phyloP scores from a whole-genome alignment of 163 green algal genomes.

The Coccomyxa subellipsoidea region DNA sequence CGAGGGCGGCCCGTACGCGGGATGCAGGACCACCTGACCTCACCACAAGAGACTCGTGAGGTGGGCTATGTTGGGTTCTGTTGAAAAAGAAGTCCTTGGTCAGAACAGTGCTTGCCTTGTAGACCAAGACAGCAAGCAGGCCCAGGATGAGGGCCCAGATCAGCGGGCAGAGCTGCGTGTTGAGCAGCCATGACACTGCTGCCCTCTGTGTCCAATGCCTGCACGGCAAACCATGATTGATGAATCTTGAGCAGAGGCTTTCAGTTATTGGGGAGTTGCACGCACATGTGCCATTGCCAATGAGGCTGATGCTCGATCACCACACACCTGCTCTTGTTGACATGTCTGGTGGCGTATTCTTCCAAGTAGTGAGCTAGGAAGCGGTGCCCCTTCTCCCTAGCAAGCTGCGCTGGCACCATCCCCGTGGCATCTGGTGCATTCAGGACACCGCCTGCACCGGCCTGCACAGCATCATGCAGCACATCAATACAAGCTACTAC shows the following conservation, averaged over 20 bases:
- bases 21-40: conserved; percentile 39
- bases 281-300: no score
- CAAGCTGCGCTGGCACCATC: conserved; percentile 81
- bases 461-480: conserved; percentile 32
- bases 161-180: conserved; percentile 71
- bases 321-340: conserved; percentile 11
- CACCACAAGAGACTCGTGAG: not conserved
- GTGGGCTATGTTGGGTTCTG: no score
- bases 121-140: conserved; percentile 66
- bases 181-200: conserved; percentile 46
- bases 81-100: no score
- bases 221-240: not conserved
- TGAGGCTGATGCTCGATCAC: not conserved
- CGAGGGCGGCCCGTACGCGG: conserved; percentile 17
- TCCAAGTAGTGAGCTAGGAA: conserved; percentile 69
- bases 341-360: conserved; percentile 44
- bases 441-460: conserved; percentile 64
- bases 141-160: conserved; percentile 79
- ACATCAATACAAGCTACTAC: not conserved
- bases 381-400: conserved; percentile 88
- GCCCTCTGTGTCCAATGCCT: conserved; percentile 50
- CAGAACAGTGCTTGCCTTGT: no score
- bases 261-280: no score
- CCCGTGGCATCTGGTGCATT: conserved; percentile 72
- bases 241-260: no score